Evolutionary conservation across 495 filamentous ascomycete species (phyloP), one percentile per base, ranked within the genome.

Genomic region (Bathelium albidoporum): DNA sequence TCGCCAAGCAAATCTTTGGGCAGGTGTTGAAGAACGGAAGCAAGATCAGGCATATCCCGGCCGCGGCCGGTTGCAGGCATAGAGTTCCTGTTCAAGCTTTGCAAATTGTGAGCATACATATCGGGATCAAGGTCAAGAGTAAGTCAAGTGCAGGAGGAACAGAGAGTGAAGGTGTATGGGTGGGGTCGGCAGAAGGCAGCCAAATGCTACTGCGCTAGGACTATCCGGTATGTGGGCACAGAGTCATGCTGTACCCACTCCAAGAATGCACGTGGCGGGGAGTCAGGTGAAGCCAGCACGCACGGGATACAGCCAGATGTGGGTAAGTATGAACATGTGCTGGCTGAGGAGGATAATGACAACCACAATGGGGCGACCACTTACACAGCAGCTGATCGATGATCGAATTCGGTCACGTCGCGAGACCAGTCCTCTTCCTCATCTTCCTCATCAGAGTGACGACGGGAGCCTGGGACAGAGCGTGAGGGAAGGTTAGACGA

Each of bases 391-490:
- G 82, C 83, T 61, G 84, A 82, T 39, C 87, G 80, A 72, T 87
- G 86, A 62, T 62, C 45, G 12, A 26, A 62, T 29, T 58, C 49
- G 32, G 32, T 39, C 5, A 63, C 66, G 86, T 83, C 32, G 81
- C 77, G 59, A 61, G 67, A 26, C 59, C 85, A 80, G 41, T 82
- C 79, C 67, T 85, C 83, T 63, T 86, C 82, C 65, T 88, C 86
- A 70, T 87, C 85, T 66, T 90, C 85, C 61, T 91, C 88, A 67
- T 90, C 88, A 59, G 88, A 90, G 68, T 89, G 87, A 67, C 94
- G 88, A 65, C 92, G 82, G 66, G 92, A 92, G 32, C 86, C 85
- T 26, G 93, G 93, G 34, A 95, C 85, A 44, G 93, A 97, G 70
- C 89, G 88, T 18, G 90, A 93, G 1, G 89, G 82, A 5, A 83